A percentile compares a stretch with the other conserved stretches of the same genome.
Conservation (phyloP, 495 filamentous ascomycete genomes). For the Penicillium turbatum region DNA sequence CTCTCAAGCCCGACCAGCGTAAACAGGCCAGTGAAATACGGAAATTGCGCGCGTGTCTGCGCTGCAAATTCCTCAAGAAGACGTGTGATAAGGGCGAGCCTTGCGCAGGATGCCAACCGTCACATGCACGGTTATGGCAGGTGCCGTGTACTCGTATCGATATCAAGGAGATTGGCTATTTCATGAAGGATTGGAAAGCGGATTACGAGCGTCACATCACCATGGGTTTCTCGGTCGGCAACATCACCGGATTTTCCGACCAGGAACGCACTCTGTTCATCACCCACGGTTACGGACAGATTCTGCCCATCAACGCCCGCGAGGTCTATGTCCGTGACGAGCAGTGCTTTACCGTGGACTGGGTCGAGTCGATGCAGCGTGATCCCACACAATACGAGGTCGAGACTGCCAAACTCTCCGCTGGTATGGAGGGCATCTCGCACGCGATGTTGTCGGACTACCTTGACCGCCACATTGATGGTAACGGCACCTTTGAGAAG, state of each 20-base stretch:
- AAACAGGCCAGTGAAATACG: slow-evolving; percentile 93
- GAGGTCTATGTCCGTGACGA: slow-evolving; percentile 89
- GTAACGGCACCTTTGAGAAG: slow-evolving; percentile 69
- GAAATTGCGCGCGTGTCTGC: slow-evolving; percentile 83
- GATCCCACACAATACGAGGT: slow-evolving; percentile 74
- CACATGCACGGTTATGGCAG: slow-evolving; percentile 89
- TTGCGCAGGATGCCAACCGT: slow-evolving; percentile 86
- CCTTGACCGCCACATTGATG: slow-evolving; percentile 85
- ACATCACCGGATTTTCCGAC: slow-evolving; percentile 86
- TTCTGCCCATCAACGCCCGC: slow-evolving; percentile 80
- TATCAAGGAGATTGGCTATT: slow-evolving; percentile 94
- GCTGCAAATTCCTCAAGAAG: slow-evolving; percentile 98
- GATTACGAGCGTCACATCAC: slow-evolving; percentile 87
- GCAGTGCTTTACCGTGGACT: slow-evolving; percentile 86
- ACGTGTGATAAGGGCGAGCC: slow-evolving; percentile 94
- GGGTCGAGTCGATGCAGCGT: slow-evolving; percentile 72
- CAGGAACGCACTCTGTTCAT: slow-evolving; percentile 76
- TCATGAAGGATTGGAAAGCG: slow-evolving; percentile 97
- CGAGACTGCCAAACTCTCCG: slow-evolving; percentile 78
- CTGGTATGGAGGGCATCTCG: slow-evolving; percentile 78
- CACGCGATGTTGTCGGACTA: slow-evolving; percentile 76
- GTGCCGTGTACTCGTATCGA: slow-evolving; percentile 94
- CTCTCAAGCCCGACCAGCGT: slow-evolving; percentile 85
- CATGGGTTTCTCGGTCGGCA: slow-evolving; percentile 81
- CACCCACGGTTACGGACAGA: slow-evolving; percentile 85